Conservation (phyloP, 306 rosid species). For the Vigna radiata region DNA sequence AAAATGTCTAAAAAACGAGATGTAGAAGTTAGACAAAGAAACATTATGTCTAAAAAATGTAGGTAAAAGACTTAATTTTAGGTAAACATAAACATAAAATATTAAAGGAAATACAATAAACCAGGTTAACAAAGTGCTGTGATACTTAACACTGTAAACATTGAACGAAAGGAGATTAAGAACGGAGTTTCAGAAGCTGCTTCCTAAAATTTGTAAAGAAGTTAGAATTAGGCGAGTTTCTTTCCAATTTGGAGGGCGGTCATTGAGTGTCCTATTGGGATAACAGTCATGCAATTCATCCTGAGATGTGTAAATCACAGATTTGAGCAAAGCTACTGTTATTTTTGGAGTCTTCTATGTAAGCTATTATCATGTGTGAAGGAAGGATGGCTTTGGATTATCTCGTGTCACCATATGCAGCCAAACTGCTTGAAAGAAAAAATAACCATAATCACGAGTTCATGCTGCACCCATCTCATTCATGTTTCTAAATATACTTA, state of each 20-base stretch:
- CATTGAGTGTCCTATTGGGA: background rate
- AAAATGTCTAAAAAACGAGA: too few relatives aligned
- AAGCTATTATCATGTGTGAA: background rate
- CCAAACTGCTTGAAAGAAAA: background rate
- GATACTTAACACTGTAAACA: background rate
- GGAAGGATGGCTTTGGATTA: background rate
- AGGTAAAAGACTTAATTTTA: background rate
- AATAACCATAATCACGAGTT: background rate
- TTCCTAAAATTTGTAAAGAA: background rate
- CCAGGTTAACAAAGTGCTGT: background rate
- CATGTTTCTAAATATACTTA: background rate
- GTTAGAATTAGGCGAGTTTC: background rate
- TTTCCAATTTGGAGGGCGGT: background rate
- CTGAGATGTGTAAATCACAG: background rate
- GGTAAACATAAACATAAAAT: conserved; percentile 14
- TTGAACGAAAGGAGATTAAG: background rate
- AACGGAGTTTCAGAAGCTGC: background rate
- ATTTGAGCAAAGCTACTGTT: background rate
- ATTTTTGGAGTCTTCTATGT: background rate
- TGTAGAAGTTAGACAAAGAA: background rate
- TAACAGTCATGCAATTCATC: conserved; percentile 1
- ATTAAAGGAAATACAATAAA: background rate
- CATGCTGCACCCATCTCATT: conserved; percentile 1
- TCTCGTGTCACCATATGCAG: conserved; percentile 3
- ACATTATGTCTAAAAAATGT: background rate